Percentiles rank a stretch among this genome's conserved stretches.
phyloP scores from a whole-genome alignment of 208 protist species.

The Trichomonas vaginalis region DNA sequence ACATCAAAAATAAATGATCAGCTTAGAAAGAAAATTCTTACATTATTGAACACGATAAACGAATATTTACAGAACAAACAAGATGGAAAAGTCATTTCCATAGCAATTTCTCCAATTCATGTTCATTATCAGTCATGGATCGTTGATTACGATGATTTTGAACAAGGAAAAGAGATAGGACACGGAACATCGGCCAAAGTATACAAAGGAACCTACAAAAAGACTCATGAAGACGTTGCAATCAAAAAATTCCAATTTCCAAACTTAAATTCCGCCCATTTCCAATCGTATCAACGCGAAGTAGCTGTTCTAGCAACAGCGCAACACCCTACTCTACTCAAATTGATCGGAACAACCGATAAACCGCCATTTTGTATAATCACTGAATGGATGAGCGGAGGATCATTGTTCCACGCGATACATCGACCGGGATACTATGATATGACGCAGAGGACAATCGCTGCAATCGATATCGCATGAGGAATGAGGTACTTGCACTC shows the following conservation, averaged over 20 bases:
- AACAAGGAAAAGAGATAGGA: not conserved
- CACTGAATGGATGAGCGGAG: constrained; percentile 8
- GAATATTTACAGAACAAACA: not conserved
- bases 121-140: not conserved
- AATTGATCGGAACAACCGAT: not conserved
- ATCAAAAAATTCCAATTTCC: not conserved
- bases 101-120: not conserved
- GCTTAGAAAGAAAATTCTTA: not conserved
- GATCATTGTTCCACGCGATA: not conserved
- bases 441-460: not conserved
- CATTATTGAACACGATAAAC: not conserved
- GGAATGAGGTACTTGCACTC: not conserved
- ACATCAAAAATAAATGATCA: not conserved
- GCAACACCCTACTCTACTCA: not conserved
- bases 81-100: not conserved
- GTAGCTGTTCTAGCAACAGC: not conserved
- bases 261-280: not conserved
- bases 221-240: not conserved
- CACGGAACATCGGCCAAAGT: not conserved
- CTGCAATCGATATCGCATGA: not conserved
- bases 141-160: not conserved
- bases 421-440: not conserved
- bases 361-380: not conserved
- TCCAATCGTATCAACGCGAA: not conserved
- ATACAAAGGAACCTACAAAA: not conserved